A percentile compares a stretch with the other conserved stretches of the same genome.
phyloP scores from a whole-genome alignment of 2,329 filamentous ascomycete genomes.

The Tolypocladium inflatum region DNA sequence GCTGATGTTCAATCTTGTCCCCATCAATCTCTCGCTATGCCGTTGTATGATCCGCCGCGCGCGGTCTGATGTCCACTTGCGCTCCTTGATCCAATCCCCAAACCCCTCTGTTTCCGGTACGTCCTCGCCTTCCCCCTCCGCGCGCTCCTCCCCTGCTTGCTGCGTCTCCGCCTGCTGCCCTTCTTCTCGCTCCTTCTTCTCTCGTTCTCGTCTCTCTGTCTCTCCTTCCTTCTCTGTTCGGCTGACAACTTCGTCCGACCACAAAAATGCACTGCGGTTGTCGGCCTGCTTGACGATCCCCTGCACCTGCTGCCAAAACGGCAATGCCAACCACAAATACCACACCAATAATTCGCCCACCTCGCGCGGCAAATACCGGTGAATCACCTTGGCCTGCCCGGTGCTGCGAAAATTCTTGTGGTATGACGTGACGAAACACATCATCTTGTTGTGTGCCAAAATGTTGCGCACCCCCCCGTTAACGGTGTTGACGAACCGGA shows the following conservation, averaged over 20 bases:
- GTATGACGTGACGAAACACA: constrained; percentile 12
- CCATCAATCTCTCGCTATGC: constrained; percentile 1
- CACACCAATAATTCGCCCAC: too few relatives aligned
- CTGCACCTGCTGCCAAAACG: too few relatives aligned
- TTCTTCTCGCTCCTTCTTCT: background rate
- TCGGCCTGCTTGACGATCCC: background rate
- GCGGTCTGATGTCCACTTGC: background rate
- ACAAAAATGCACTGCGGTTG: background rate
- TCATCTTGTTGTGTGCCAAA: constrained; percentile 2
- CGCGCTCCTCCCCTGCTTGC: too few relatives aligned
- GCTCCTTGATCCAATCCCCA: background rate
- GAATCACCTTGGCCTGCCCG: background rate
- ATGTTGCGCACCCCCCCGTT: constrained; percentile 7
- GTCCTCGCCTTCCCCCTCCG: too few relatives aligned
- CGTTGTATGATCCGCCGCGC: constrained; percentile 1
- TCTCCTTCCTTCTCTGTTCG: background rate
- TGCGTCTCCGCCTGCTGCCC: too few relatives aligned
- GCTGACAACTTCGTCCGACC: background rate
- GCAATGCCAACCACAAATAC: too few relatives aligned
- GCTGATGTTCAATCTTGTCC: background rate
- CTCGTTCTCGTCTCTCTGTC: background rate
- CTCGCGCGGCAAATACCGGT: too few relatives aligned
- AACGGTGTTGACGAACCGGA: constrained; percentile 3
- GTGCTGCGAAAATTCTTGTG: constrained; percentile 12
- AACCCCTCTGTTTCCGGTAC: too few relatives aligned